Evolutionary conservation across 225 moss, liverwort and hornwort species (phyloP).

Genomic region (Marchantia paleacea): DNA sequence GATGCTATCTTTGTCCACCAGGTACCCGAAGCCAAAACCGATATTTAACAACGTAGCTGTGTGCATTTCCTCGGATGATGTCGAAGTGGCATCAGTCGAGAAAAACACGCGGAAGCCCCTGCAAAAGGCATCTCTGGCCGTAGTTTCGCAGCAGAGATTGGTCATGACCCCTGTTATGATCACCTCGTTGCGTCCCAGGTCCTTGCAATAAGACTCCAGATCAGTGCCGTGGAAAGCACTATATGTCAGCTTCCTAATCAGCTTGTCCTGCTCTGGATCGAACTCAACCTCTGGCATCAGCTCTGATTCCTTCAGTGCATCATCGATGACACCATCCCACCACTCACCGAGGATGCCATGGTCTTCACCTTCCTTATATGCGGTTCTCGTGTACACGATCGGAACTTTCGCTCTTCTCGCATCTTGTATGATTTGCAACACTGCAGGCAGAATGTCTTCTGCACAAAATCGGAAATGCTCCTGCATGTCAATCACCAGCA

Average conservation of each 20-base stretch:
- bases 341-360: constrained; percentile 56
- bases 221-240: constrained; percentile 45
- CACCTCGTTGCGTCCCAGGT: constrained; percentile 47
- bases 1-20: constrained; percentile 34
- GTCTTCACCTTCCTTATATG: constrained; percentile 42
- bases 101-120: constrained; percentile 51
- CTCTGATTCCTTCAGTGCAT: constrained; percentile 40
- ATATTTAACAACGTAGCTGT: constrained; percentile 47
- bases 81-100: constrained; percentile 52
- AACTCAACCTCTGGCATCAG: constrained; percentile 55
- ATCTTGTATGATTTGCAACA: constrained; percentile 37
- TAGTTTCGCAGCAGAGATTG: constrained; percentile 55
- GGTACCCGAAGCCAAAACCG: constrained; percentile 51
- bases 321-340: constrained; percentile 51
- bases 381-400: constrained; percentile 55
- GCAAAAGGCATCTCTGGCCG: constrained; percentile 51
- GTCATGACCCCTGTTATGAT: constrained; percentile 53
- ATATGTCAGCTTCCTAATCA: constrained; percentile 53
- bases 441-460: constrained; percentile 31
- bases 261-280: constrained; percentile 32
- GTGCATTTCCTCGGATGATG: constrained; percentile 40
- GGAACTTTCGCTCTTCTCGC: constrained; percentile 52
- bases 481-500: constrained; percentile 62
- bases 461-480: constrained; percentile 49
- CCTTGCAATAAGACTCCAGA: constrained; percentile 29